phyloP scores from a whole-genome alignment of 2,329 filamentous ascomycete species.

The Sclerotiophoma versabilis region DNA sequence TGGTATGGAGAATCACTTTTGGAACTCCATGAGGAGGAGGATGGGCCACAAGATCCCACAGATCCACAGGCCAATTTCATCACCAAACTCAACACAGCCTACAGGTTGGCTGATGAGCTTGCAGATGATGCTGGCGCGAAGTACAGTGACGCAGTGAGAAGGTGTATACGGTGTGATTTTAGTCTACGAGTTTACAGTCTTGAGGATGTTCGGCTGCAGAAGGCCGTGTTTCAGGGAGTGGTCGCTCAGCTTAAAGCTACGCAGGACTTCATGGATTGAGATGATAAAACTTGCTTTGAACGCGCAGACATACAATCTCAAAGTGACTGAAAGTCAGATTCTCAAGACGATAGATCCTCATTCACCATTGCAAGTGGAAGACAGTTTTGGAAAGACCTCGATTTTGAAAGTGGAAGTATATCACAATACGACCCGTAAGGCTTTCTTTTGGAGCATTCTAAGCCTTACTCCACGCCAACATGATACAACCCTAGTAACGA shows the following conservation, averaged over 20 bases:
- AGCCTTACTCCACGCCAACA: no score
- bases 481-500: no score
- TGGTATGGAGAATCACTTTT: conserved; percentile 38
- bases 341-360: no score
- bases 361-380: no score
- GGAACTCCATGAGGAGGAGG: conserved; percentile 23
- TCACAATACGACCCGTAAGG: no score
- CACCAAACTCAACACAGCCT: not conserved
- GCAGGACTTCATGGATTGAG: conserved; percentile 16
- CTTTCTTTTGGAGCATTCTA: no score
- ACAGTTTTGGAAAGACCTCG: no score
- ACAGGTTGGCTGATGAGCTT: conserved; percentile 34
- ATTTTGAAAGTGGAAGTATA: no score
- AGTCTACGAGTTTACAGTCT: conserved; percentile 31
- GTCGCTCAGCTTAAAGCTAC: conserved; percentile 41
- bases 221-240: conserved; percentile 40
- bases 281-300: no score
- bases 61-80: not conserved
- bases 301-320: no score
- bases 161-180: conserved; percentile 46
- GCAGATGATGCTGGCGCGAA: conserved; percentile 35
- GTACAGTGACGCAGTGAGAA: conserved; percentile 42
- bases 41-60: conserved; percentile 3
- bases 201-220: conserved; percentile 37
- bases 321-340: no score